Conservation (phyloP, 371 early-diverging fungal genomes). For the Actinomortierella wolfii region DNA sequence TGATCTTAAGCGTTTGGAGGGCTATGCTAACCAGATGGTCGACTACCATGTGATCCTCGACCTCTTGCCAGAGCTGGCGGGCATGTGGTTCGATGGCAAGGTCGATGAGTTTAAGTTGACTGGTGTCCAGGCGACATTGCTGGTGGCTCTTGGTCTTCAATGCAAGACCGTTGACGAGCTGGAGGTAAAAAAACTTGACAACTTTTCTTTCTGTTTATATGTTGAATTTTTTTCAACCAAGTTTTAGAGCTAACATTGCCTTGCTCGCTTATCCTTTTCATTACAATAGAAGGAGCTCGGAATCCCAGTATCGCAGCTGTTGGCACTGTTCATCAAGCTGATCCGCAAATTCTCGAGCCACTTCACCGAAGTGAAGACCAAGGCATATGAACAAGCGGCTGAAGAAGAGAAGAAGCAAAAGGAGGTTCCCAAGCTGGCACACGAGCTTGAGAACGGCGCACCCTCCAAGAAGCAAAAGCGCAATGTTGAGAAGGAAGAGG, state of each 20-base stretch:
- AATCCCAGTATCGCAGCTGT: constrained; percentile 80
- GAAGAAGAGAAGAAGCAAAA: constrained; percentile 6
- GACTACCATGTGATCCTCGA: constrained; percentile 98
- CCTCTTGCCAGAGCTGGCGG: constrained; percentile 83
- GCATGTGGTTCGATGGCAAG: constrained; percentile 75
- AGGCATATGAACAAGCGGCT: constrained; percentile 32
- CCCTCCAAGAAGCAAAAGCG: constrained; percentile 51
- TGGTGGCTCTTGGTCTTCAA: constrained; percentile 91
- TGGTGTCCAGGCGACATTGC: constrained; percentile 85
- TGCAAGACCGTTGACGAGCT: constrained; percentile 87
- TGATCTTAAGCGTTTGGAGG: constrained; percentile 94
- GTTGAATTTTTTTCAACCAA: not conserved
- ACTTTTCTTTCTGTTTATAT: not conserved
- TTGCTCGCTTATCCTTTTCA: not conserved
- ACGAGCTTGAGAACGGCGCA: constrained; percentile 10
- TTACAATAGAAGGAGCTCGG: constrained; percentile 69
- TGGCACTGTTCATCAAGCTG: constrained; percentile 94
- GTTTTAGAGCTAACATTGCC: not conserved
- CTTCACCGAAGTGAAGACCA: constrained; percentile 63
- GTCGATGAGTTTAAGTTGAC: constrained; percentile 71
- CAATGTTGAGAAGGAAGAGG: constrained; percentile 73
- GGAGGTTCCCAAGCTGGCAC: not conserved
- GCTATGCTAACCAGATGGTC: constrained; percentile 91
- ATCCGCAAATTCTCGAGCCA: constrained; percentile 77
- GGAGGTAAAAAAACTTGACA: constrained; percentile 48